A percentile compares a stretch with the other conserved stretches of the same genome.
phyloP scores from a whole-genome alignment of 1,139 yeast genomes.

The Debaryomyces coudertii region DNA sequence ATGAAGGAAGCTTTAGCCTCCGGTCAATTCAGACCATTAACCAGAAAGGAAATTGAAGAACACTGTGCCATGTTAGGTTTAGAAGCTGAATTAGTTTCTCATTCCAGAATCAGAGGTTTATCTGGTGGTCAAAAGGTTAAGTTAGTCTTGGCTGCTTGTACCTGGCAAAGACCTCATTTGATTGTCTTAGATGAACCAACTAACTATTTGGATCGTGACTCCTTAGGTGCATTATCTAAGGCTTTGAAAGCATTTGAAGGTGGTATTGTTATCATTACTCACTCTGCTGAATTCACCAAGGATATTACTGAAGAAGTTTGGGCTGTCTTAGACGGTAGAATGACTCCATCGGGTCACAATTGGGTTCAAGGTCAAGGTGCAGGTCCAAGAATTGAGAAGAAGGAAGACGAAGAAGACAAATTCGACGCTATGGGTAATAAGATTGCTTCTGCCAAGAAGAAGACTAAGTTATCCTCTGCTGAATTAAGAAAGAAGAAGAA shows the following conservation, averaged over 20 bases:
- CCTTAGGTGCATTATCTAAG: conserved; percentile 98
- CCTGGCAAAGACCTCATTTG: conserved; percentile 99
- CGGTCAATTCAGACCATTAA: conserved; percentile 99
- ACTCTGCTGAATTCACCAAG: conserved; percentile 99
- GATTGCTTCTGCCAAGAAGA: conserved; percentile 95
- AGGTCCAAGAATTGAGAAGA: conserved; percentile 96
- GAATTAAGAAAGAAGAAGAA: conserved; percentile 99
- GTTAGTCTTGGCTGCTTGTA: conserved; percentile 99
- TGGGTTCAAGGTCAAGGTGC: conserved; percentile 99
- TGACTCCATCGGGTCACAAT: conserved; percentile 99
- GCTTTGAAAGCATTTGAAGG: conserved; percentile 98
- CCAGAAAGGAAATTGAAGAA: conserved; percentile 99
- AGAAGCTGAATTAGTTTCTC: conserved; percentile 98
- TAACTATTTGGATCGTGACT: conserved; percentile 98
- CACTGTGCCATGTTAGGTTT: conserved; percentile 99
- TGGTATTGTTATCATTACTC: conserved; percentile 99
- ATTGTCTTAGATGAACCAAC: conserved; percentile 99
- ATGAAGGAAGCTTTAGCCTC: conserved; percentile 99
- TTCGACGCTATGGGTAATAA: conserved; percentile 99
- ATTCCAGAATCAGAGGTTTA: conserved; percentile 99
- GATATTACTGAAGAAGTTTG: conserved; percentile 98
- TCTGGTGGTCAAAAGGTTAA: conserved; percentile 99
- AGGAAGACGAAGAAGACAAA: conserved; percentile 98
- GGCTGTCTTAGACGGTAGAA: conserved; percentile 97
- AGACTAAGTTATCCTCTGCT: conserved; percentile 96